A percentile compares a stretch with the other conserved stretches of the same genome.
phyloP scores from a whole-genome alignment of 2,329 filamentous ascomycete genomes.

The Septoria linicola region DNA sequence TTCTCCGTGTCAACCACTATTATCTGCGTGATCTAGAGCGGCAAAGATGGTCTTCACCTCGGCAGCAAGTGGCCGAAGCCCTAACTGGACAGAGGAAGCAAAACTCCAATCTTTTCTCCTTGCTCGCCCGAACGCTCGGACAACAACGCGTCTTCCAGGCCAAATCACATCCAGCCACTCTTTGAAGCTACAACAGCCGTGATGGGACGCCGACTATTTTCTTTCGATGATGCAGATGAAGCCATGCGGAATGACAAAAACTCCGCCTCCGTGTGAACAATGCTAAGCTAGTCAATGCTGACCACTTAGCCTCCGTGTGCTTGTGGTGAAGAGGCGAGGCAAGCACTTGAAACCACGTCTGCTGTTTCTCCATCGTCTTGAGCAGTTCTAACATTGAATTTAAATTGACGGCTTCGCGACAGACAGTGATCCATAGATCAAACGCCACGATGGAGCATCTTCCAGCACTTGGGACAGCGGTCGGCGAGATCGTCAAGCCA shows the following conservation, averaged over 20 bases:
- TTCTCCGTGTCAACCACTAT: too few species aligned
- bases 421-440: neutral
- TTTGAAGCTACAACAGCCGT: neutral
- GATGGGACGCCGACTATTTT: neutral
- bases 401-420: neutral
- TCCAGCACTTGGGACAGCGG: conserved; percentile 28
- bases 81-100: conserved; percentile 3
- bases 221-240: too few species aligned
- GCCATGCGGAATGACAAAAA: too few species aligned
- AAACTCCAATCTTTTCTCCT: neutral
- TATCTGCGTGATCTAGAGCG: too few species aligned
- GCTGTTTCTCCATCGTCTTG: neutral
- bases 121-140: conserved; percentile 6
- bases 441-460: conserved; percentile 30
- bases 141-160: neutral
- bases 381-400: too few species aligned
- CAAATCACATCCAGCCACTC: too few species aligned
- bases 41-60: neutral
- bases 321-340: too few species aligned
- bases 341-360: too few species aligned
- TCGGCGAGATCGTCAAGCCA: conserved; percentile 27
- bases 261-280: too few species aligned
- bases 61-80: conserved; percentile 9
- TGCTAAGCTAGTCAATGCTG: too few species aligned
- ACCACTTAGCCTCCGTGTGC: too few species aligned